Base-by-base conservation (phyloP, 2,329 filamentous ascomycete species). In the Samsoniella hepiali region DNA sequence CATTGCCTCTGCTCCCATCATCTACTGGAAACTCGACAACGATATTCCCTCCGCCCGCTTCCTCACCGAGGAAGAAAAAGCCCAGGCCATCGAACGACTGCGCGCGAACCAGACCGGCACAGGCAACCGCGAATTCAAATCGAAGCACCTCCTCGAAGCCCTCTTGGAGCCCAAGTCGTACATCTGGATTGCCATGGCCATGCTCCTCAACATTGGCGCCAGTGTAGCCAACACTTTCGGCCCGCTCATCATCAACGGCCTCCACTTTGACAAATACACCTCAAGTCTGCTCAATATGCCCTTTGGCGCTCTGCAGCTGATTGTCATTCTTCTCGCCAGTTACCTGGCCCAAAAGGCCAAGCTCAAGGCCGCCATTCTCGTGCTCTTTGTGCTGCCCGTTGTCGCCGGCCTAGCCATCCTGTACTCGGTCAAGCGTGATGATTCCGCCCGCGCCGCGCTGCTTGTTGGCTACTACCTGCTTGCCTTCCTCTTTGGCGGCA, bases 21-120 rank as follows among this genome's bases (percentile, higher is more conserved):
- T 87, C 1, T 89, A 86, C 73, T 84, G 78, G 77, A 78, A 78
- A 53, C 78, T 90, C 2, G 84, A 88, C 70, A 82, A 83, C 69
- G 84, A 87, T 66, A 81, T 88, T 22, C 71, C 79, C 0, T 81
- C 82, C 0, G 82, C 82, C 0, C 78, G 82, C 15, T 85, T 83
- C 63, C 69, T 95, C 32, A 88, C 78, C 8, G 82, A 88, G 59
- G 80, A 85, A 53, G 91, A 94, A 67, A 85, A 86, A 13, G 72
- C 86, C 0, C 80, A 91, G 49, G 89, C 88, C 0, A 78, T 93
- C 32, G 90, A 91, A 66, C 82, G 91, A 0, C 84, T 94, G 6
- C 81, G 90, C 0, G 81, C 86, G 29, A 94, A 94, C 68, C 86
- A 91, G 71, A 91, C 91, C 65, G 91, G 91, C 0, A 87, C 90